Percentiles rank a stretch among this genome's conserved stretches.
Evolutionary conservation across 164 flowering plant genomes (phyloP).

Genomic region (Cinnamomum chago): DNA sequence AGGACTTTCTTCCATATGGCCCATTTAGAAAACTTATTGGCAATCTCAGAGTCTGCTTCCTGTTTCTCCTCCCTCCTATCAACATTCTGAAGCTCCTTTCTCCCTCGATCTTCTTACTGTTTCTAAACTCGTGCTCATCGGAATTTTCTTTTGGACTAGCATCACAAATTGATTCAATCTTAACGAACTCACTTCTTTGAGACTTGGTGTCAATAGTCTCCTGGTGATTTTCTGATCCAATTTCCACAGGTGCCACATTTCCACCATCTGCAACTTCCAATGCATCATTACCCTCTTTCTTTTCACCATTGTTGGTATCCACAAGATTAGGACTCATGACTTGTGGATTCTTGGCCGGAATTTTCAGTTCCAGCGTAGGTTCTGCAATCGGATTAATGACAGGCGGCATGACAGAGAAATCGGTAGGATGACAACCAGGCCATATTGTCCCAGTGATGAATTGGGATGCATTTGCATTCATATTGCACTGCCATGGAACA

Average conservation of each 20-base stretch:
- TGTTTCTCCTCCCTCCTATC: conserved; percentile 79
- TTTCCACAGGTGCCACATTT: conserved; percentile 22
- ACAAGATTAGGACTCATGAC: conserved; percentile 29
- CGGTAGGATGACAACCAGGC: conserved; percentile 73
- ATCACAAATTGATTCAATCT: conserved; percentile 16
- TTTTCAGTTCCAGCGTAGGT: conserved; percentile 32
- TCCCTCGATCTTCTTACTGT: conserved; percentile 37
- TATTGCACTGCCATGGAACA: conserved; percentile 74
- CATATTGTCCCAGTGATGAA: conserved; percentile 63
- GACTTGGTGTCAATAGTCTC: conserved; percentile 27
- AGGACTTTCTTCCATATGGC: conserved; percentile 83
- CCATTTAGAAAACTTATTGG: conserved; percentile 84
- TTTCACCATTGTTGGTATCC: conserved; percentile 36
- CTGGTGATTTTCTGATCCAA: conserved; percentile 26
- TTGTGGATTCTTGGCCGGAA: conserved; percentile 28
- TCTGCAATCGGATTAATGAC: conserved; percentile 37
- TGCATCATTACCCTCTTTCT: conserved; percentile 26
- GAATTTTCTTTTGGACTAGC: conserved; percentile 25
- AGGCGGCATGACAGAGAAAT: conserved; percentile 58
- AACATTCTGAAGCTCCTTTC: conserved; percentile 81
- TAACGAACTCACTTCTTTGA: conserved; percentile 21
- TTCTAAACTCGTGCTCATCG: conserved; percentile 19
- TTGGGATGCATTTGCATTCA: conserved; percentile 57
- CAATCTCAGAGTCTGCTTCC: conserved; percentile 89
- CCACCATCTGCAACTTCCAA: conserved; percentile 30